A percentile compares a stretch with the other conserved stretches of the same genome.
These are phyloP conservation scores for Beauveria pseudobassiana DNA, from an alignment of 2,329 filamentous ascomycete species.

Conservation along the genomic window DNA sequence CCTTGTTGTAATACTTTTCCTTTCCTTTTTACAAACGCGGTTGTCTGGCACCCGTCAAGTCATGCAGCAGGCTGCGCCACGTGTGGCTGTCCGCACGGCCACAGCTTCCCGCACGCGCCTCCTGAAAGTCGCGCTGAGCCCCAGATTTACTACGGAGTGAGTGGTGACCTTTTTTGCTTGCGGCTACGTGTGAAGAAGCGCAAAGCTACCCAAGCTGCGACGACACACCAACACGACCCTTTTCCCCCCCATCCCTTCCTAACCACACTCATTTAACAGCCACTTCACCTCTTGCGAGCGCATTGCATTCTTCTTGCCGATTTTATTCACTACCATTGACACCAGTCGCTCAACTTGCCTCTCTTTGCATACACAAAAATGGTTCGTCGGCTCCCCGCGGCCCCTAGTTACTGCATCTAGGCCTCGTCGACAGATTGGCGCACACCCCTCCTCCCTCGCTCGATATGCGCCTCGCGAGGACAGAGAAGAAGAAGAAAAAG, in stretches of 20 bases:
- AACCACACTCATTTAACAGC: constrained; percentile 7
- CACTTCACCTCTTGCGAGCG: neutral
- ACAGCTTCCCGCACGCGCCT: constrained; percentile 11
- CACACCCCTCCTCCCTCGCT: neutral
- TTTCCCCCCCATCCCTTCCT: neutral
- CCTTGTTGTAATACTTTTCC: neutral
- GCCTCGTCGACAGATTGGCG: neutral
- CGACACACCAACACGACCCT: constrained; percentile 1
- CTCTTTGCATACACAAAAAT: constrained; percentile 1
- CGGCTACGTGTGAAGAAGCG: constrained; percentile 8
- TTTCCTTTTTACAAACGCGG: too few relatives aligned
- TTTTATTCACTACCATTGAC: neutral
- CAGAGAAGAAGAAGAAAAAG: neutral
- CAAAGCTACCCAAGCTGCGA: neutral
- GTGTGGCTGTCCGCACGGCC: constrained; percentile 2
- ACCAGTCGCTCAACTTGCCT: neutral
- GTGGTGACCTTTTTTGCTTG: constrained; percentile 1
- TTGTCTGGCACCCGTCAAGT: neutral
- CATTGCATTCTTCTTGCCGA: neutral
- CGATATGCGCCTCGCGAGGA: neutral
- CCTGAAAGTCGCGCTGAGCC: constrained; percentile 11
- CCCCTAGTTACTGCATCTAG: neutral
- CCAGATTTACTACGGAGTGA: neutral
- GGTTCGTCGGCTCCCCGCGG: neutral
- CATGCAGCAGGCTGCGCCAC: neutral